A percentile compares a stretch with the other conserved stretches of the same genome.
These are phyloP conservation scores for Pyropia haitanensis DNA, from an alignment of 23 red algal genomes.

Conservation along the genomic window DNA sequence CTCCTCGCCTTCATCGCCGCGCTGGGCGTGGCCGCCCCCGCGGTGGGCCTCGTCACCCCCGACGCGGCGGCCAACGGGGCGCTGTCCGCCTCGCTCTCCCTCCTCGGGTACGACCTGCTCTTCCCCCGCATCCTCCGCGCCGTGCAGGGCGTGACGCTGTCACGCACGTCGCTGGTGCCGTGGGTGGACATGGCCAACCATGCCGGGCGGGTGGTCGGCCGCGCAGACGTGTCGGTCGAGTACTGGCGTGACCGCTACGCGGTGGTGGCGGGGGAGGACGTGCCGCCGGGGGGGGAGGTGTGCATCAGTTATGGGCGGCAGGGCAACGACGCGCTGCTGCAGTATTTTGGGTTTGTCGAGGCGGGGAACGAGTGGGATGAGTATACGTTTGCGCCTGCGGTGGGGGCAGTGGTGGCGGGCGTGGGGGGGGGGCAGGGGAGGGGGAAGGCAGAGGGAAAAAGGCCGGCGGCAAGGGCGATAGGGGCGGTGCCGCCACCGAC, in stretches of 20 bases:
- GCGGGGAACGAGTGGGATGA: slow-evolving; percentile 59
- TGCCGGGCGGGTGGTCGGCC: slow-evolving; percentile 15
- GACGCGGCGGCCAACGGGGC: slow-evolving; percentile 13
- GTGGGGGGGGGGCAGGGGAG: neutral
- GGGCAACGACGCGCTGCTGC: slow-evolving; percentile 81
- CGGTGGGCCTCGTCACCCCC: neutral
- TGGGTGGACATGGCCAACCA: slow-evolving; percentile 84
- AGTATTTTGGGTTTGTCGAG: slow-evolving; percentile 86
- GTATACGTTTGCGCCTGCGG: slow-evolving; percentile 33
- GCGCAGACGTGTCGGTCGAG: slow-evolving; percentile 44
- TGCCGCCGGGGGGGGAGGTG: slow-evolving; percentile 54
- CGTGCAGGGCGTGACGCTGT: slow-evolving; percentile 27
- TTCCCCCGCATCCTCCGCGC: slow-evolving; percentile 47
- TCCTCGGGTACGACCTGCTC: slow-evolving; percentile 50
- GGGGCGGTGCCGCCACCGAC: too few species aligned
- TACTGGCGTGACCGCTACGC: slow-evolving; percentile 64
- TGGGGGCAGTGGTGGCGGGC: slow-evolving; percentile 25
- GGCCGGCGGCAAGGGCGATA: too few species aligned
- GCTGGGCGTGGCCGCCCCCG: neutral
- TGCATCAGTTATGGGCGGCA: slow-evolving; percentile 85
- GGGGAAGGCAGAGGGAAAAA: too few species aligned
- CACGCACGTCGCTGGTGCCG: slow-evolving; percentile 53
- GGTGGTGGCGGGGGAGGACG: slow-evolving; percentile 29
- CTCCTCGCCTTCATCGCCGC: slow-evolving; percentile 41
- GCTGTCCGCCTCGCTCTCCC: slow-evolving; percentile 38